phyloP scores from a whole-genome alignment of 352 stramenopile species.

The Globisporangium barbulae region DNA sequence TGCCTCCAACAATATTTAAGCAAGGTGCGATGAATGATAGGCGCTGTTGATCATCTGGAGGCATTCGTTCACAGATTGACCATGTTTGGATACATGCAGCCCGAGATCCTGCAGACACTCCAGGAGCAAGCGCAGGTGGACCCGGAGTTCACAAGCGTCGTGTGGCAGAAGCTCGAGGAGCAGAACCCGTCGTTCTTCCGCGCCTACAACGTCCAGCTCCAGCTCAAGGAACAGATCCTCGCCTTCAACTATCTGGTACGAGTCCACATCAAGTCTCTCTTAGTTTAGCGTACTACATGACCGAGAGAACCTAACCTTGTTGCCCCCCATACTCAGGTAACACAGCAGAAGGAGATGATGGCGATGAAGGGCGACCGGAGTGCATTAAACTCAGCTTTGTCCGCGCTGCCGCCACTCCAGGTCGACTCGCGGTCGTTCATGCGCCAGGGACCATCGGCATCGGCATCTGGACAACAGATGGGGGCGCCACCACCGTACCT shows the following conservation, averaged over 20 bases:
- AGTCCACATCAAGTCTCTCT: no score
- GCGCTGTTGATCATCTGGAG: neutral
- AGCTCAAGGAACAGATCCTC: conserved; percentile 89
- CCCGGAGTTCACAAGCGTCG: conserved; percentile 75
- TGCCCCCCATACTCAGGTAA: conserved; percentile 27
- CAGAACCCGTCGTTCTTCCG: conserved; percentile 90
- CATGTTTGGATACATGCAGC: conserved; percentile 21
- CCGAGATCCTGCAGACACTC: conserved; percentile 58
- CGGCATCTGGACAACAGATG: neutral
- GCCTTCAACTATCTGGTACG: conserved; percentile 91
- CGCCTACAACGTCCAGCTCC: conserved; percentile 78
- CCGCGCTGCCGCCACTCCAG: conserved; percentile 23
- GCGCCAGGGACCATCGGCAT: neutral
- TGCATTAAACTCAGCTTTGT: conserved; percentile 14
- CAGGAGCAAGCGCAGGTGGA: conserved; percentile 82
- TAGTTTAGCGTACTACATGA: no score
- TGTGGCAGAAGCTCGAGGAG: conserved; percentile 91
- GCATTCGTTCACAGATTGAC: neutral
- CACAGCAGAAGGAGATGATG: conserved; percentile 70
- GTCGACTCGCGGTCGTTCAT: conserved; percentile 29
- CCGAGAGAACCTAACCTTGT: neutral
- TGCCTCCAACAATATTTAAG: conserved; percentile 90
- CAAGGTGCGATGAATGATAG: conserved; percentile 44
- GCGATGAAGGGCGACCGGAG: conserved; percentile 39
- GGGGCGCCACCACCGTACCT: neutral